Evolutionary conservation across 2,329 filamentous ascomycete genomes (phyloP).

Genomic region (Colletotrichum musae): DNA sequence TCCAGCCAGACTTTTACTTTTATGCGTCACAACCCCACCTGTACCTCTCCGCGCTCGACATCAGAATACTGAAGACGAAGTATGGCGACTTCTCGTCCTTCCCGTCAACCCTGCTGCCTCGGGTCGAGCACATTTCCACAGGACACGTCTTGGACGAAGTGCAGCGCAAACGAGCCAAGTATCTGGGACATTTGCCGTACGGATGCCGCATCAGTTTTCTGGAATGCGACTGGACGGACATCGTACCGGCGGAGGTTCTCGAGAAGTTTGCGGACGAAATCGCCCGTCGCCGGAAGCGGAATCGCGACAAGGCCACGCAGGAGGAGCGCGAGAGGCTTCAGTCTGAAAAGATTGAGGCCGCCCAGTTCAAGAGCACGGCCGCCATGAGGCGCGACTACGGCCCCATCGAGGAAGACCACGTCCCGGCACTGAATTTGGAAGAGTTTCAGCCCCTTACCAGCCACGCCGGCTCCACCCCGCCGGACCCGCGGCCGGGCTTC

Average conservation of each 20-base stretch:
- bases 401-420: slow-evolving; percentile 55
- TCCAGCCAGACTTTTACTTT: slow-evolving; percentile 79
- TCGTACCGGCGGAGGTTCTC: slow-evolving; percentile 82
- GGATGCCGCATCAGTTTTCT: slow-evolving; percentile 94
- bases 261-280: slow-evolving; percentile 83
- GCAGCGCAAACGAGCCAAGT: slow-evolving; percentile 86
- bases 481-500: slow-evolving; percentile 73
- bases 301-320: slow-evolving; percentile 85
- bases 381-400: slow-evolving; percentile 58
- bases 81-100: slow-evolving; percentile 88
- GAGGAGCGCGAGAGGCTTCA: slow-evolving; percentile 89
- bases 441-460: slow-evolving; percentile 77
- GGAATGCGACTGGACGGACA: slow-evolving; percentile 96
- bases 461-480: slow-evolving; percentile 66
- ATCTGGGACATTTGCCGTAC: slow-evolving; percentile 86
- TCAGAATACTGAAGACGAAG: slow-evolving; percentile 90
- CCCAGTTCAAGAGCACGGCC: slow-evolving; percentile 71
- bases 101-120: slow-evolving; percentile 86
- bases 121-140: slow-evolving; percentile 90
- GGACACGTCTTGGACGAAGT: slow-evolving; percentile 91
- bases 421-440: slow-evolving; percentile 63
- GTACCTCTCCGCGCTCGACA: slow-evolving; percentile 91
- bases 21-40: slow-evolving; percentile 91
- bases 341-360: slow-evolving; percentile 84
- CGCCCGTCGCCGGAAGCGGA: slow-evolving; percentile 80